Evolutionary conservation across 805 yeast species (phyloP).

Genomic region (Isabelozyma rhagii): DNA sequence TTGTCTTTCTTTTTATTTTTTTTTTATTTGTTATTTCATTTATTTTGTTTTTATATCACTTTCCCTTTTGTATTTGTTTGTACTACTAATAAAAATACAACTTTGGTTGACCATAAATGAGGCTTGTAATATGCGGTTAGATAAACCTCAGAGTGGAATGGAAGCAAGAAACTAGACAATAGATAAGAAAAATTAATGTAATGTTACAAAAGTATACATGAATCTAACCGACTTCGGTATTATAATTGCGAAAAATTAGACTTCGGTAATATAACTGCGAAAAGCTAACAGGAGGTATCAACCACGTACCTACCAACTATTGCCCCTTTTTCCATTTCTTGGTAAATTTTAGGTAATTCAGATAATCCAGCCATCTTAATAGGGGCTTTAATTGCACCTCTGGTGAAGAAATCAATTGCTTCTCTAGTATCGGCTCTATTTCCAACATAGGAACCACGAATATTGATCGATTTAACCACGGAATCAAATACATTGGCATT

Average conservation of each 20-base stretch:
- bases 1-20: slow-evolving; percentile 2
- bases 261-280: neutral
- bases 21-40: neutral
- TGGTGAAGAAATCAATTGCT: slow-evolving; percentile 69
- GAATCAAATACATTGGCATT: slow-evolving; percentile 67
- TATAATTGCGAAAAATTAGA: neutral
- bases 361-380: slow-evolving; percentile 75
- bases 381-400: slow-evolving; percentile 72
- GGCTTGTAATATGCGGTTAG: too few species aligned
- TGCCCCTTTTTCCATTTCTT: slow-evolving; percentile 79
- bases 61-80: neutral
- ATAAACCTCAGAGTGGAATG: too few species aligned
- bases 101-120: too few species aligned
- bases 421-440: slow-evolving; percentile 84
- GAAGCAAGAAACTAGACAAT: too few species aligned
- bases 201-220: too few species aligned
- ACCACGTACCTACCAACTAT: slow-evolving; percentile 87
- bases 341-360: slow-evolving; percentile 64
- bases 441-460: slow-evolving; percentile 84
- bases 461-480: slow-evolving; percentile 68
- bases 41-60: neutral
- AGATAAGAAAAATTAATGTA: too few species aligned
- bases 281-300: slow-evolving; percentile 58
- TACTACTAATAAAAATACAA: too few species aligned
- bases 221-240: too few species aligned